These are phyloP conservation scores for Claviceps pusilla DNA, from an alignment of 2,329 filamentous ascomycete genomes.

Conservation along the genomic window DNA sequence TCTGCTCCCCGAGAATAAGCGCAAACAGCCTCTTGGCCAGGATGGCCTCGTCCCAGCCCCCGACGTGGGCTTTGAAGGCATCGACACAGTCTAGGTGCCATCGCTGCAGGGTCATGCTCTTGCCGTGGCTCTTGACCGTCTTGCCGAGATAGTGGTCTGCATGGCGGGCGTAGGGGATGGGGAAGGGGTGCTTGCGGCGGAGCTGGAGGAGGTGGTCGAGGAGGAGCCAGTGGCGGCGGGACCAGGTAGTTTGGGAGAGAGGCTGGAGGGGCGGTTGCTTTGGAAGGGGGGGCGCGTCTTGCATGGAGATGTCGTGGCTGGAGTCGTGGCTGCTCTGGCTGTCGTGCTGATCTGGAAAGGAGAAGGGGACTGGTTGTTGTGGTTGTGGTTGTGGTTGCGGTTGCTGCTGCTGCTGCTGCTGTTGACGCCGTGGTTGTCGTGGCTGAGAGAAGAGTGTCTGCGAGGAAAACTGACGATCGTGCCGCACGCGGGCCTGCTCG, in stretches of 20 bases:
- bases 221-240: conserved; percentile 36
- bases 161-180: conserved; percentile 13
- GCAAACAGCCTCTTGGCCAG: conserved; percentile 39
- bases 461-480: conserved; percentile 15
- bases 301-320: conserved; percentile 13
- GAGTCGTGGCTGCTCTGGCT: conserved; percentile 19
- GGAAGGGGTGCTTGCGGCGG: conserved; percentile 27
- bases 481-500: conserved; percentile 23
- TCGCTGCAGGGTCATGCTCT: conserved; percentile 31
- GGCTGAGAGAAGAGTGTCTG: conserved; percentile 8
- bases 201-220: conserved; percentile 37
- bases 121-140: conserved; percentile 30
- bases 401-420: too few species aligned
- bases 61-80: conserved; percentile 33
- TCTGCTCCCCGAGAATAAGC: conserved; percentile 35
- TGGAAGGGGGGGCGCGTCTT: conserved; percentile 12
- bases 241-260: conserved; percentile 31
- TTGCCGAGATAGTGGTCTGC: conserved; percentile 30
- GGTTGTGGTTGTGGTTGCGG: not conserved
- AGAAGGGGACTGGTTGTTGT: not conserved
- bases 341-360: conserved; percentile 9
- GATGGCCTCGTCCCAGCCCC: conserved; percentile 33
- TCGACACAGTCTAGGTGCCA: conserved; percentile 46
- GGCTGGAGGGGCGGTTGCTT: conserved; percentile 4
- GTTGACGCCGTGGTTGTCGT: not conserved